phyloP scores from a whole-genome alignment of 2,329 filamentous ascomycete genomes.

The Epichloe coenophiala region DNA sequence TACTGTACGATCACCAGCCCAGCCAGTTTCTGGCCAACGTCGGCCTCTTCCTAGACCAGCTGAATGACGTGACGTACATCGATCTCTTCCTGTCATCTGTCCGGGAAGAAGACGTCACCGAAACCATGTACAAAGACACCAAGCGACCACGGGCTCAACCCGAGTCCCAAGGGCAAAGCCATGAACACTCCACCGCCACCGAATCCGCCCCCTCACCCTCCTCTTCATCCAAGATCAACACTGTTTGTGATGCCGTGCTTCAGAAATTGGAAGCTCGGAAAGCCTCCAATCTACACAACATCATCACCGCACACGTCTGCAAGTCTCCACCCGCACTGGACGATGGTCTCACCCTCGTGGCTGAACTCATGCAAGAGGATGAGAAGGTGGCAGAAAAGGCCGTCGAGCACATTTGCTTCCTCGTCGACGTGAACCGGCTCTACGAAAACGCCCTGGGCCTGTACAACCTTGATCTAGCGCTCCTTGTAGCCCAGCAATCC shows the following conservation, averaged over 20 bases:
- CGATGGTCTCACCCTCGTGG: constrained; percentile 68
- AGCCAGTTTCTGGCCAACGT: constrained; percentile 70
- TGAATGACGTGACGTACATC: constrained; percentile 68
- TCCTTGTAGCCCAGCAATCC: constrained; percentile 87
- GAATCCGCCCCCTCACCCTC: constrained; percentile 7
- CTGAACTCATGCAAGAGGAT: constrained; percentile 55
- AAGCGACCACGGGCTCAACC: constrained; percentile 27
- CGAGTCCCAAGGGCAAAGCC: constrained; percentile 1
- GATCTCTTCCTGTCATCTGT: constrained; percentile 85
- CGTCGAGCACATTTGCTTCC: constrained; percentile 93
- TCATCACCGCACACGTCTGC: constrained; percentile 89
- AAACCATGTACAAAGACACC: constrained; percentile 89
- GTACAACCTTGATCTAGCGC: constrained; percentile 79
- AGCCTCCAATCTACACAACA: constrained; percentile 65
- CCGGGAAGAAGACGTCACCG: constrained; percentile 82
- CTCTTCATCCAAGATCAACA: constrained; percentile 56
- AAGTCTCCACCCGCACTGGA: constrained; percentile 84
- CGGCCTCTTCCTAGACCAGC: constrained; percentile 65
- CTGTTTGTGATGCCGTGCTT: constrained; percentile 76
- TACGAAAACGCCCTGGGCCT: constrained; percentile 84
- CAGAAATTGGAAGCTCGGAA: constrained; percentile 48
- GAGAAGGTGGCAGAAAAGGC: constrained; percentile 69
- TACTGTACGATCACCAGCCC: constrained; percentile 86
- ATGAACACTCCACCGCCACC: constrained; percentile 6
- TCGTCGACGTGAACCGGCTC: constrained; percentile 82